phyloP scores from a whole-genome alignment of 768 basidiomycete genomes.

The Galerina marginata region DNA sequence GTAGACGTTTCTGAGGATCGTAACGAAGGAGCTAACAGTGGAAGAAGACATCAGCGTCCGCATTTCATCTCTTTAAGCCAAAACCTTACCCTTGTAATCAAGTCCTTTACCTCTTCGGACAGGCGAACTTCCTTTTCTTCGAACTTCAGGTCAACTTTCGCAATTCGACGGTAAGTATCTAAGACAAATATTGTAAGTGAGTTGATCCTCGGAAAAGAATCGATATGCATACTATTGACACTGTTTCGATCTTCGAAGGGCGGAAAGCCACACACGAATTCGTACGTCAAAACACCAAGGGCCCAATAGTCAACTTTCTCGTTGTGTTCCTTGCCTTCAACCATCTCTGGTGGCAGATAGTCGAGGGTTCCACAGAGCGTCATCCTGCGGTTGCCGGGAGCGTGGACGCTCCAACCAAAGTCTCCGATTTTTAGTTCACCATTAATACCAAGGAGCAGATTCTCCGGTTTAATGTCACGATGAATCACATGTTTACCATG shows the following conservation, averaged over 20 bases:
- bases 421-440: conserved; percentile 98
- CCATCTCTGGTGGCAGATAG: conserved; percentile 98
- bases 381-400: conserved; percentile 85
- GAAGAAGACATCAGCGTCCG: not conserved
- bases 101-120: conserved; percentile 68
- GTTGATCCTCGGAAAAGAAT: not conserved
- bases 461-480: conserved; percentile 99
- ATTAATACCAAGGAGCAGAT: conserved; percentile 90
- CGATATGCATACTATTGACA: conserved; percentile 62
- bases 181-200: conserved; percentile 4
- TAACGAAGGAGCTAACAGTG: conserved; percentile 76
- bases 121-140: conserved; percentile 48
- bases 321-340: conserved; percentile 87
- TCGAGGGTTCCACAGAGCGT: conserved; percentile 96
- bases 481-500: conserved; percentile 98
- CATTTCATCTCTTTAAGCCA: conserved; percentile 7
- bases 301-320: conserved; percentile 97
- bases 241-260: conserved; percentile 87
- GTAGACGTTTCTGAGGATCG: conserved; percentile 76
- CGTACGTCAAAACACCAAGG: conserved; percentile 93
- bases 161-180: conserved; percentile 93
- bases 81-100: conserved; percentile 60
- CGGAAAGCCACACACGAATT: conserved; percentile 84
- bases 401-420: conserved; percentile 99
- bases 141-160: conserved; percentile 80